Percentiles rank a stretch among this genome's conserved stretches.
Conservation (phyloP, 805 yeast species). For the Metschnikowia similis region DNA sequence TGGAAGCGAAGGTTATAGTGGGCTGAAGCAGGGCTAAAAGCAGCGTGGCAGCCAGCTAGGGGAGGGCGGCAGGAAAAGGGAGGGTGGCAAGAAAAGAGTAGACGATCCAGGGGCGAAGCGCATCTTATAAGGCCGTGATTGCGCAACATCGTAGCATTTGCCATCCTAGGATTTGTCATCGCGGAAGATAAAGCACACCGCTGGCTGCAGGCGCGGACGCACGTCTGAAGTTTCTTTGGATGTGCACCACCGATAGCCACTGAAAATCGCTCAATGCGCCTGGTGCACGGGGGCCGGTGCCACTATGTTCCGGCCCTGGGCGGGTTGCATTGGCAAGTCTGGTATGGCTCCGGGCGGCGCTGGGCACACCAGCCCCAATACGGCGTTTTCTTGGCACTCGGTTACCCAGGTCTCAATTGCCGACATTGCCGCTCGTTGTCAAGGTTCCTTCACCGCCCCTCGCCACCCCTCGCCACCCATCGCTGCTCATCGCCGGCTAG, state of each 20-base stretch:
- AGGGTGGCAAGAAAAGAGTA: neutral
- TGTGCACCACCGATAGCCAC: neutral
- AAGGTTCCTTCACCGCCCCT: no score
- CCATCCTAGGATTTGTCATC: neutral
- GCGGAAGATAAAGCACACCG: neutral
- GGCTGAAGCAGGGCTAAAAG: no score
- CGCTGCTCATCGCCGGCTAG: neutral
- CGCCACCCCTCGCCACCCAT: no score
- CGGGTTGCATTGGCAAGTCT: no score
- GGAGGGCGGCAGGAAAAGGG: neutral
- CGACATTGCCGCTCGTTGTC: no score
- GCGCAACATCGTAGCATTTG: conserved; percentile 1
- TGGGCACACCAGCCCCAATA: no score
- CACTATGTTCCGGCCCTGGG: neutral
- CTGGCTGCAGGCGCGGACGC: neutral
- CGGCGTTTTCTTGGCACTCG: no score
- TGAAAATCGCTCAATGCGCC: neutral
- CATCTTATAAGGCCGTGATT: neutral
- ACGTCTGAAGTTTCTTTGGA: neutral
- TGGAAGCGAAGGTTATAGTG: no score
- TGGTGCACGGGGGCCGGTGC: neutral
- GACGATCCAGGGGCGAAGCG: neutral
- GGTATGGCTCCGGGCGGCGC: no score
- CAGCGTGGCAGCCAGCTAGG: no score
- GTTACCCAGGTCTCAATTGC: no score